phyloP scores from a whole-genome alignment of 106 monocot species.

The Posidonia australis region DNA sequence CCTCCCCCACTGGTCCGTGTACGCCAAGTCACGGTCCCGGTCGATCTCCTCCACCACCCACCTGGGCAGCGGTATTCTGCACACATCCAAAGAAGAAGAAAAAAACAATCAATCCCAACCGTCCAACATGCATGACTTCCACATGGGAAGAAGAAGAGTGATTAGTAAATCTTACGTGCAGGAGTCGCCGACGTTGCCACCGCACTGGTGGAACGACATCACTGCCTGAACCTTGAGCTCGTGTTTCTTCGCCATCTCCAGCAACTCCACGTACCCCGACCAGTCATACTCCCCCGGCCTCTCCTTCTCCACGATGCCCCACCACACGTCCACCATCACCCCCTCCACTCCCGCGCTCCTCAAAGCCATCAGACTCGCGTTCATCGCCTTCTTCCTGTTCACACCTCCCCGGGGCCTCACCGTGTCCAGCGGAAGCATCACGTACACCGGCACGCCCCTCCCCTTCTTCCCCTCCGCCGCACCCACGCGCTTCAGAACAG shows the following conservation, averaged over 20 bases:
- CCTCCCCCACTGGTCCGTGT: slow-evolving; percentile 52
- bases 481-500: slow-evolving; percentile 6
- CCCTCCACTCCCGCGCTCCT: slow-evolving; percentile 82
- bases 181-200: slow-evolving; percentile 91
- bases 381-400: slow-evolving; percentile 65
- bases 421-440: slow-evolving; percentile 88
- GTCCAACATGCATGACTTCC: neutral
- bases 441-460: slow-evolving; percentile 76
- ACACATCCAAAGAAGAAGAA: neutral
- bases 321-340: slow-evolving; percentile 97
- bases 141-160: neutral
- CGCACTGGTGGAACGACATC: slow-evolving; percentile 97
- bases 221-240: slow-evolving; percentile 93
- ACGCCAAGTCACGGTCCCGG: slow-evolving; percentile 10
- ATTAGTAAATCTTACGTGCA: slow-evolving; percentile 25
- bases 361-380: slow-evolving; percentile 59
- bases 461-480: neutral
- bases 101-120: neutral
- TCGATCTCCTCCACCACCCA: slow-evolving; percentile 22
- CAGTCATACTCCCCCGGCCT: slow-evolving; percentile 59
- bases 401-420: slow-evolving; percentile 31
- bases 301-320: slow-evolving; percentile 80
- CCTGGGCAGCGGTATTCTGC: slow-evolving; percentile 17
- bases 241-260: slow-evolving; percentile 42
- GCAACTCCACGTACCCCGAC: slow-evolving; percentile 53